These are phyloP conservation scores for Ascoidea rubescens DNA, from an alignment of 805 yeast genomes.

Conservation along the genomic window DNA sequence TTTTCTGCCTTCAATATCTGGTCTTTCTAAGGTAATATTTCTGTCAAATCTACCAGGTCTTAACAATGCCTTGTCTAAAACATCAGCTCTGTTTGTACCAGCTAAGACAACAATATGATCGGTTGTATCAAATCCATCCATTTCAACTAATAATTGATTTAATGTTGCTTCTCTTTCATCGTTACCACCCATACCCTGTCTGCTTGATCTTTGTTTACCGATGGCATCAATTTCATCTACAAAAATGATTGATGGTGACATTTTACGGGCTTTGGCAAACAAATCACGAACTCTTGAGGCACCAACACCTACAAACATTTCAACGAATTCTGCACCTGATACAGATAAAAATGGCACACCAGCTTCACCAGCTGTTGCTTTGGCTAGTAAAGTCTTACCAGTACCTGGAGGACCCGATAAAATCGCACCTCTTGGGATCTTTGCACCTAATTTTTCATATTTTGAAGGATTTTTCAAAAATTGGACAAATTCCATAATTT, in stretches of 20 bases:
- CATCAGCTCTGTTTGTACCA: constrained; percentile 90
- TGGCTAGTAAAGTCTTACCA: constrained; percentile 85
- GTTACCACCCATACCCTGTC: constrained; percentile 66
- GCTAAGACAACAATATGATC: constrained; percentile 91
- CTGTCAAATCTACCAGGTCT: constrained; percentile 95
- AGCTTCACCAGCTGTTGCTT: constrained; percentile 95
- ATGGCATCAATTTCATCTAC: constrained; percentile 95
- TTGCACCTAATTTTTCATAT: constrained; percentile 82
- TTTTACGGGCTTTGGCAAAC: constrained; percentile 78
- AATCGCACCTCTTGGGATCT: constrained; percentile 91
- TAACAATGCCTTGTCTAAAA: constrained; percentile 75
- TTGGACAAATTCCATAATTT: constrained; percentile 89
- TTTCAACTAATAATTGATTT: constrained; percentile 84
- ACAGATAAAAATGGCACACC: constrained; percentile 88
- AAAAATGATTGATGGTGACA: constrained; percentile 82
- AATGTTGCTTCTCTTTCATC: constrained; percentile 91
- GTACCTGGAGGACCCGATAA: constrained; percentile 95
- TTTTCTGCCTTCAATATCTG: constrained; percentile 82
- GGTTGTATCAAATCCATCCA: constrained; percentile 85
- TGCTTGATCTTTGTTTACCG: constrained; percentile 67
- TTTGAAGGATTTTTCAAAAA: constrained; percentile 75
- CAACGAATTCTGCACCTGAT: constrained; percentile 91
- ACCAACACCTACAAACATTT: constrained; percentile 95
- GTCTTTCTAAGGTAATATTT: constrained; percentile 74
- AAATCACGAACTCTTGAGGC: constrained; percentile 89